Evolutionary conservation across 495 filamentous ascomycete genomes (phyloP), one percentile per base, ranked within the genome.

Genomic region (Xylona heveae): DNA sequence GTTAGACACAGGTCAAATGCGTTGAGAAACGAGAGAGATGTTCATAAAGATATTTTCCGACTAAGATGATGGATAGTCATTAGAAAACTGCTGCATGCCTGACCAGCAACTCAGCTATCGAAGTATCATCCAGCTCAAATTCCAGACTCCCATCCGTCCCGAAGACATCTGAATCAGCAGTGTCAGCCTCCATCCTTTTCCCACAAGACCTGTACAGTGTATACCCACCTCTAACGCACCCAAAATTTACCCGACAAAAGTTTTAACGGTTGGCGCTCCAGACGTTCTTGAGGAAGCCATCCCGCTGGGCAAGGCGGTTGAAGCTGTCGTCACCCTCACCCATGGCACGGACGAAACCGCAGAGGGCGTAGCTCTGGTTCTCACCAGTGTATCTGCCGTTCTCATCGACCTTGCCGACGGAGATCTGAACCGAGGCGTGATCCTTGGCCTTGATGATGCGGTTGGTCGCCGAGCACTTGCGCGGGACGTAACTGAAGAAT

Each of bases 361-460:
- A 93, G 31, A 99, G 73, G 42, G 88, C 90, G 53, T 91, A 94
- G 48, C 80, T 76, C 59, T 93, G 74, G 71, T 82, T 92, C 66
- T 95, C 88, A 50, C 82, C 81, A 41, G 81, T 88, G 67, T 94
- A 81, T 47, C 84, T 78, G 43, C 88, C 85, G 62, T 78, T 84
- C 34, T 57, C 53, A 31, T 55, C 53, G 14, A 59, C 55, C 39
- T 58, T 59, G 41, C 51, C 55, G 41, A 59, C 42, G 36, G 42
- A 48, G 35, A 59, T 45, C 33, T 59, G 55, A 10, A 58, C 53
- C 5, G 50, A 53, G 29, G 50, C 55, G 46, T 59, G 55, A 43
- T 59, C 88, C 63, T 94, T 93, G 64, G 88, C 79, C 68, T 93
- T 93, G 73, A 95, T 93, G 71, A 95, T 93, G 60, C 55, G 55